Percentiles rank a stretch among this genome's conserved stretches.
Evolutionary conservation across 2,329 filamentous ascomycete species (phyloP).

Genomic region (Neopestalotiopsis sp.): DNA sequence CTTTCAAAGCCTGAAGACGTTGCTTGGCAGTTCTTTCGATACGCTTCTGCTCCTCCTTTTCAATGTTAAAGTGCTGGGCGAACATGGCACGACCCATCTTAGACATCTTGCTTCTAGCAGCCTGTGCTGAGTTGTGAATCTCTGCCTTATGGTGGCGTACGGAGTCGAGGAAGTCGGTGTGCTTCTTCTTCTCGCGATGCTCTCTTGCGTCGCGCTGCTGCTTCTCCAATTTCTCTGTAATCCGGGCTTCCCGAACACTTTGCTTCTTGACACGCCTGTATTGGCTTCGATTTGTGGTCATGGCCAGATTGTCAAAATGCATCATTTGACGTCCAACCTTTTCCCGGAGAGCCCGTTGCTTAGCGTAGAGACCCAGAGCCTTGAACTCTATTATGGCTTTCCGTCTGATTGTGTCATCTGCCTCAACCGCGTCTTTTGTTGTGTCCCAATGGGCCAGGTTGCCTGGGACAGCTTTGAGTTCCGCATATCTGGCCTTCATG

Average conservation of each 20-base stretch:
- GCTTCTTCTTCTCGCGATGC: constrained; percentile 97
- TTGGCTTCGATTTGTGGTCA: constrained; percentile 91
- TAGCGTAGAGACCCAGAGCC: constrained; percentile 83
- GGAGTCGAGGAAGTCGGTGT: constrained; percentile 87
- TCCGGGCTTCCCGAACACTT: constrained; percentile 89
- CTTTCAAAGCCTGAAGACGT: constrained; percentile 97
- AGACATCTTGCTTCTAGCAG: constrained; percentile 76
- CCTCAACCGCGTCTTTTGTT: constrained; percentile 67
- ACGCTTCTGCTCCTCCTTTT: constrained; percentile 98
- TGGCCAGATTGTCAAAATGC: constrained; percentile 92
- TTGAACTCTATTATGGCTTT: constrained; percentile 97
- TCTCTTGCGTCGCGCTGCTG: constrained; percentile 96
- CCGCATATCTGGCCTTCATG: constrained; percentile 82
- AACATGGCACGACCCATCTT: constrained; percentile 92
- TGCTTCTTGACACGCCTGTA: constrained; percentile 98
- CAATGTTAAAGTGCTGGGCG: constrained; percentile 90
- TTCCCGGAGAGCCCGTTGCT: constrained; percentile 85
- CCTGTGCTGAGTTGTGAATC: constrained; percentile 69
- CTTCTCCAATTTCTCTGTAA: constrained; percentile 99
- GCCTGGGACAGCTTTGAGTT: constrained; percentile 82
- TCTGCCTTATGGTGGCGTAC: constrained; percentile 84
- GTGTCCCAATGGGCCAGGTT: constrained; percentile 90
- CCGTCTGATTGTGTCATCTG: constrained; percentile 83
- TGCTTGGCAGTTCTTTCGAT: constrained; percentile 98
- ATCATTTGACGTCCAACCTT: constrained; percentile 92